Base-by-base conservation (phyloP, 148 eudicot genomes). In the Silene uniflora region DNA sequence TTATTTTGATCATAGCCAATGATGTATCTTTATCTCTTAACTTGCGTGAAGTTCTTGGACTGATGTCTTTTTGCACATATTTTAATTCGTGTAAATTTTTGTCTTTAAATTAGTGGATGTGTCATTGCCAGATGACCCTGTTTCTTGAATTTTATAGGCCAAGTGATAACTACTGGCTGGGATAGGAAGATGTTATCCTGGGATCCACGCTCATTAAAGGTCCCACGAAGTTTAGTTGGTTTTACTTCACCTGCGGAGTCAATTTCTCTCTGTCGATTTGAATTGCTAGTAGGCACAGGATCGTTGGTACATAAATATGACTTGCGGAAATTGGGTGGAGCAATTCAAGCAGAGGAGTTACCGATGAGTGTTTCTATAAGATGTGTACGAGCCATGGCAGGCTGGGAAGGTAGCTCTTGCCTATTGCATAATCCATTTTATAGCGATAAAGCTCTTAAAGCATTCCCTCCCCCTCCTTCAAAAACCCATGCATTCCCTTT, bases 101-200 rank as follows among this genome's bases (percentile, higher is more conserved):
- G 55, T 65, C 67, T 59, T 58, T 42, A 61, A 27, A 27, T 21
- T 69, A 42, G 7, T 70, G 32, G 70, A 35, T 69, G 46, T 77
- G 66, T 58, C 71, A n/a, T 46, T 56, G 39, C 21, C 19, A 75
- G 39, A 5, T 16, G 49, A 39, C 35, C 67, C 58, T 32, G 63
- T 32, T 64, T 64, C 8, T 49, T 73, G 55, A 52, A 13, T 32
- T 69, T 29, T 79, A 73, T 61, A 94, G 98, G 89, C 72, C 89
- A 87, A 78, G 76, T 89, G 47, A 73, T 91, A 66, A 78, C 90
- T 47, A 83, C 85, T 80, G 97, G 97, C 73, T 95, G 96, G 99
- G 99, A 95, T 81, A 80, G 79, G 70, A 91, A 80, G 78, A 76
- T 95, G 44, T 63, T 78, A 61, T 83, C 72, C 58, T 95, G 99